Conservation (phyloP, 1,139 yeast species). For the Diutina sp. region DNA sequence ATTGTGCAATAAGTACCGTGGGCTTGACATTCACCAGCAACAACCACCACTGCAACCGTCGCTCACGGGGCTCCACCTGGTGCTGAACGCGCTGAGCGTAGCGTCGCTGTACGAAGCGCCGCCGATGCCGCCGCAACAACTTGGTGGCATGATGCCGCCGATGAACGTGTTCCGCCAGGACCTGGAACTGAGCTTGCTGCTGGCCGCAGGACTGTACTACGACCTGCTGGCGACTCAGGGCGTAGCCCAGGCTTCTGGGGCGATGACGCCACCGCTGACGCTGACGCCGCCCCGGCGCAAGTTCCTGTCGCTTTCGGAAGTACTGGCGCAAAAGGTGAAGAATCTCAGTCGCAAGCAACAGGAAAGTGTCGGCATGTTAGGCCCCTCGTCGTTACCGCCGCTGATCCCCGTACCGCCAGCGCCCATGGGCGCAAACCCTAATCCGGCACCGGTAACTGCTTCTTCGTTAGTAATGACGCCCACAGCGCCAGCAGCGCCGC, state of each 20-base stretch:
- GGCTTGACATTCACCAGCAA: background rate
- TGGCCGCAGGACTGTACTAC: background rate
- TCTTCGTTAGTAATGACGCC: background rate
- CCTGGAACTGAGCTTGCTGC: conserved; percentile 2
- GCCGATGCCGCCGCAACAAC: background rate
- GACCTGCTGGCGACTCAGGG: background rate
- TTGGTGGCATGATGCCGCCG: background rate
- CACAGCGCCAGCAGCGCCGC: background rate
- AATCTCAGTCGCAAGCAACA: background rate
- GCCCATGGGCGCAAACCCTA: background rate
- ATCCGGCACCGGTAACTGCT: background rate
- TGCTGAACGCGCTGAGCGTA: background rate
- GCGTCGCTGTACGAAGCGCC: background rate
- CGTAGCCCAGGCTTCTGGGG: background rate
- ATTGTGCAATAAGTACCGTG: background rate
- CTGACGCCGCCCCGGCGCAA: conserved; percentile 2
- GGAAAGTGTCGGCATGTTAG: conserved; percentile 1
- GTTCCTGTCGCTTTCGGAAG: background rate
- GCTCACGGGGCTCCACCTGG: background rate
- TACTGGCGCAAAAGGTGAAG: background rate
- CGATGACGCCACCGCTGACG: conserved; percentile 2
- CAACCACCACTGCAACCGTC: background rate
- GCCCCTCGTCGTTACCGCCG: background rate
- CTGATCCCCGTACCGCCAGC: conserved; percentile 2
- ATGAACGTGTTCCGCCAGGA: conserved; percentile 1